Evolutionary conservation across 495 filamentous ascomycete species (phyloP).

Genomic region (Podospora tetraspora): DNA sequence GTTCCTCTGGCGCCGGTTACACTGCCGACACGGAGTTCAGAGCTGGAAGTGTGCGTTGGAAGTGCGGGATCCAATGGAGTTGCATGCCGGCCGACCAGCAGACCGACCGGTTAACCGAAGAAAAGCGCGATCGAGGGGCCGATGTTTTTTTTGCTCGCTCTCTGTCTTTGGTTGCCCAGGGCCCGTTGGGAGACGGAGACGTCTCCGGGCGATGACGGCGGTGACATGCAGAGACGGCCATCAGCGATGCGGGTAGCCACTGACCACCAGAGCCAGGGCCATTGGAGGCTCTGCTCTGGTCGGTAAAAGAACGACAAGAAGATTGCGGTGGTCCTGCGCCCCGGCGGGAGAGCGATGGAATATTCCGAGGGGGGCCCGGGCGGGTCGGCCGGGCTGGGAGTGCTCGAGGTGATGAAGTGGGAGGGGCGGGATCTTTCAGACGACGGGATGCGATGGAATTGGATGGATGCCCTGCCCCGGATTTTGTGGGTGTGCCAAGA

Average conservation of each 20-base stretch:
- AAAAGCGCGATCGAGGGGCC: background rate
- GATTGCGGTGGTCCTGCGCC: background rate
- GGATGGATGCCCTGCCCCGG: background rate
- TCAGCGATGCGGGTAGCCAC: background rate
- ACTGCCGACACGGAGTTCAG: background rate
- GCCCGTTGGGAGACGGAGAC: background rate
- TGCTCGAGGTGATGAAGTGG: background rate
- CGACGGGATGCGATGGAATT: background rate
- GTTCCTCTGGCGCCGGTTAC: background rate
- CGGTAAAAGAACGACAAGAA: background rate
- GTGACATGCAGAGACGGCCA: background rate
- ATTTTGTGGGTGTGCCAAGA: background rate
- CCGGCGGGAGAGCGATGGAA: background rate
- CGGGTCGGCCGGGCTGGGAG: background rate
- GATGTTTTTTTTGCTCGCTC: background rate
- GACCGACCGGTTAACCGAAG: background rate
- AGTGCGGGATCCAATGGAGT: background rate
- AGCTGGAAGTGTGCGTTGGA: background rate
- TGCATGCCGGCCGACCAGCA: background rate
- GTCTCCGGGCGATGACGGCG: background rate
- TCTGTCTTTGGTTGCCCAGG: background rate
- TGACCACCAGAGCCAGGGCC: background rate
- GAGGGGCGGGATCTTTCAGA: background rate
- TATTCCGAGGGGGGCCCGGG: background rate
- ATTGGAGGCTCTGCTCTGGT: background rate